A percentile compares a stretch with the other conserved stretches of the same genome.
Evolutionary conservation across 2,329 filamentous ascomycete genomes (phyloP).

Genomic region (Arthrobotrys iridis): DNA sequence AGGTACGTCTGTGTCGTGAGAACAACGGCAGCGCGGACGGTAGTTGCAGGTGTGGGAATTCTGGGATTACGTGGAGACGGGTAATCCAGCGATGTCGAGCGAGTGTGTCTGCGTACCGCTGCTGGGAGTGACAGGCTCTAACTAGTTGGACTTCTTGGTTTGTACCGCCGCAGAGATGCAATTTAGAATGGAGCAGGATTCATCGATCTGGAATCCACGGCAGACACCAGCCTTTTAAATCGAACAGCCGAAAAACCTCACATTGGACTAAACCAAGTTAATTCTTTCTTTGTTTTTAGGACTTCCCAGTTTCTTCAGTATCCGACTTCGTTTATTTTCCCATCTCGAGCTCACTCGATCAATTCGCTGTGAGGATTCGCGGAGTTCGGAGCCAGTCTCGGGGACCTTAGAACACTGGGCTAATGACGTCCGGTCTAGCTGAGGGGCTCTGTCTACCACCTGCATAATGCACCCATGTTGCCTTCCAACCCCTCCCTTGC

Average conservation of each 20-base stretch:
- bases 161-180: no score
- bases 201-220: no score
- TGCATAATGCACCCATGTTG: constrained; percentile 25
- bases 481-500: constrained; percentile 20
- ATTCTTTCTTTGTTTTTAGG: background rate
- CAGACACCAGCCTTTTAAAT: constrained; percentile 4
- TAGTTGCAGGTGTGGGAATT: constrained; percentile 12
- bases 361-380: background rate
- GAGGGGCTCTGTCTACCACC: constrained; percentile 25
- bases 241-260: background rate
- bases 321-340: background rate
- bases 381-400: constrained; percentile 46
- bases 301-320: background rate
- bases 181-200: no score
- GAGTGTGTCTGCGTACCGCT: background rate
- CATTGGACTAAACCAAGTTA: background rate
- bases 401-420: background rate
- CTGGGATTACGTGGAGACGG: constrained; percentile 27
- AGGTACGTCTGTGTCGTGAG: constrained; percentile 7
- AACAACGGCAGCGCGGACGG: background rate
- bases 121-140: background rate
- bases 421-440: constrained; percentile 44
- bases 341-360: constrained; percentile 6
- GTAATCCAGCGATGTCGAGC: constrained; percentile 15
- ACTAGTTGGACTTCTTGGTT: no score